phyloP scores from a whole-genome alignment of 768 basidiomycete genomes.

The Galerina sulciceps region DNA sequence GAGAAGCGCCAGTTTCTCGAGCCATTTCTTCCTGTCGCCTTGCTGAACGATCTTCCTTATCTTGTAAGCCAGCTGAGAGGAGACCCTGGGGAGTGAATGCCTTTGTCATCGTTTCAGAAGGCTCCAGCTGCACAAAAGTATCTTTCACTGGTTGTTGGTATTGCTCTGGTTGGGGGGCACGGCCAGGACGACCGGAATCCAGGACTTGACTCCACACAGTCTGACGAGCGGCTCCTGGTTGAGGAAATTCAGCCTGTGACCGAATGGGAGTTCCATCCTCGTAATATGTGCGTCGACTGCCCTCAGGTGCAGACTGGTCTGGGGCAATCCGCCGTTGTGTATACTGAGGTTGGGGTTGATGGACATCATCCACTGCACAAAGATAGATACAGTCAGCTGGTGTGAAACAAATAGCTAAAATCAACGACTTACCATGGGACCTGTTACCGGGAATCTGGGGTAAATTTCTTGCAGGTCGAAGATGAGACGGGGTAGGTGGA shows the following conservation, averaged over 20 bases:
- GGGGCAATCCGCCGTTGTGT: conserved; percentile 50
- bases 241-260: conserved; percentile 58
- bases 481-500: conserved; percentile 44
- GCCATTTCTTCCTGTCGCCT: conserved; percentile 95
- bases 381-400: conserved; percentile 3
- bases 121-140: conserved; percentile 75
- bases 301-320: conserved; percentile 55
- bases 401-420: conserved; percentile 12
- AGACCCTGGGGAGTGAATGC: conserved; percentile 95
- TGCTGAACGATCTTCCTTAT: conserved; percentile 94
- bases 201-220: conserved; percentile 90
- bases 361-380: conserved; percentile 48
- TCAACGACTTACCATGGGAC: conserved; percentile 43
- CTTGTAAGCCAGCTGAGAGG: conserved; percentile 92
- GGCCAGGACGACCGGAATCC: conserved; percentile 58
- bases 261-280: conserved; percentile 59
- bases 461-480: conserved; percentile 63
- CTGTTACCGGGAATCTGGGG: conserved; percentile 63
- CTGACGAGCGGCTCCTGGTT: conserved; percentile 61
- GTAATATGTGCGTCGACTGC: conserved; percentile 55
- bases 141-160: conserved; percentile 48
- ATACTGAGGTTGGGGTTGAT: conserved; percentile 40
- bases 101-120: conserved; percentile 81
- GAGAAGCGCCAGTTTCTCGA: conserved; percentile 86
- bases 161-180: conserved; percentile 41